Evolutionary conservation across 495 filamentous ascomycete genomes (phyloP).

Genomic region (Tricharina praecox): DNA sequence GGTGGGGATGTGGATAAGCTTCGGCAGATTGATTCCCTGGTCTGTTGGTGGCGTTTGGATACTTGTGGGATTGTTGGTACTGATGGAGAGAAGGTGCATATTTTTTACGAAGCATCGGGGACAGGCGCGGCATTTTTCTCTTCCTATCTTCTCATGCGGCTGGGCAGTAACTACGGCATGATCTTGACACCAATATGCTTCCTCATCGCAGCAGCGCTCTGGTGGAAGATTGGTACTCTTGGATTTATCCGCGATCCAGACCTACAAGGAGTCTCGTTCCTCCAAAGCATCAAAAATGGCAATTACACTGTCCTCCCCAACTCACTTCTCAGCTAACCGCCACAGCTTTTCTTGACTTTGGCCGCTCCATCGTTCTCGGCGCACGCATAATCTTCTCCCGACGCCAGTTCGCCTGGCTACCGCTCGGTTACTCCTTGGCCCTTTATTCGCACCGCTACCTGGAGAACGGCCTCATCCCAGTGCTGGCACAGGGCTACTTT

Average conservation of each 20-base stretch:
- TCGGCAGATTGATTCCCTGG: conserved; percentile 31
- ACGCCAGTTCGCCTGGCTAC: conserved; percentile 33
- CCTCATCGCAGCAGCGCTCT: conserved; percentile 24
- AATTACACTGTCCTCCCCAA: not conserved
- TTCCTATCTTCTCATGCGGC: conserved; percentile 26
- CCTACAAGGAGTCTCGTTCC: not conserved
- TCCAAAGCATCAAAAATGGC: conserved; percentile 11
- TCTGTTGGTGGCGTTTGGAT: not conserved
- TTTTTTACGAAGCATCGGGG: conserved; percentile 33
- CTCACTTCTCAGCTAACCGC: conserved; percentile 1
- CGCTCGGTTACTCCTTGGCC: conserved; percentile 31
- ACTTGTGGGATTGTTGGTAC: too few relatives aligned
- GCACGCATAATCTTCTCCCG: conserved; percentile 29
- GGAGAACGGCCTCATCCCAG: conserved; percentile 31
- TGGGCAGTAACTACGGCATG: conserved; percentile 33
- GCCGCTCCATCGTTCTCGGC: conserved; percentile 29
- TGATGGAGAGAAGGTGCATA: too few relatives aligned
- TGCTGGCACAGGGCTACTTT: conserved; percentile 30
- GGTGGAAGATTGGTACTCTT: conserved; percentile 29
- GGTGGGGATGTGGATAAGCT: conserved; percentile 33
- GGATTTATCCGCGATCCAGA: conserved; percentile 16
- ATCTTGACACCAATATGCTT: conserved; percentile 32
- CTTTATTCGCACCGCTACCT: conserved; percentile 34
- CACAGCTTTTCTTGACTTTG: conserved; percentile 15
- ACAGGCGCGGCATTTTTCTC: conserved; percentile 31